Percentiles rank a stretch among this genome's conserved stretches.
Evolutionary conservation across 108 stramenopile species (phyloP).

Genomic region (Cyclotella sp.): DNA sequence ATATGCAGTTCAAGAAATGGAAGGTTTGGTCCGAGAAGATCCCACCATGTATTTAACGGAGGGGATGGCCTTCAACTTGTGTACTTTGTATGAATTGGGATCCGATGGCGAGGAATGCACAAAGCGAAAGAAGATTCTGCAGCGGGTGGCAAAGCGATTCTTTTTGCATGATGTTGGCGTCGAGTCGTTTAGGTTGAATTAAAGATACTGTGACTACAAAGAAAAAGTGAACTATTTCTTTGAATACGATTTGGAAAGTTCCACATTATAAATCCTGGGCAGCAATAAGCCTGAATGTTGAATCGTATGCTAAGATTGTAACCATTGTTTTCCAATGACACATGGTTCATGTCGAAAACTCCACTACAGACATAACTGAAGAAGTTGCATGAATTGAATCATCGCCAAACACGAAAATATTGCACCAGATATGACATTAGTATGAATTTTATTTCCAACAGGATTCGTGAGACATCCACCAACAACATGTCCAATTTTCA

Average conservation of each 20-base stretch:
- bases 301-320: not conserved
- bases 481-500: not conserved
- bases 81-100: conserved; percentile 93
- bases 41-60: conserved; percentile 83
- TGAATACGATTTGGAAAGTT: too few species aligned
- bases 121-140: conserved; percentile 78
- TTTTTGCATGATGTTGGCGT: conserved; percentile 88
- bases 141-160: conserved; percentile 86
- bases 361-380: too few species aligned
- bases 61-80: conserved; percentile 90
- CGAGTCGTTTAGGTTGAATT: conserved; percentile 78
- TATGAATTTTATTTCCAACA: conserved; percentile 1
- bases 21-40: conserved; percentile 80
- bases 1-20: conserved; percentile 69
- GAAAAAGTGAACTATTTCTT: too few species aligned
- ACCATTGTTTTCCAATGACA: not conserved
- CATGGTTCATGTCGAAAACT: too few species aligned
- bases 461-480: not conserved
- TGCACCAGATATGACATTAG: conserved; percentile 6
- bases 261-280: too few species aligned
- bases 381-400: not conserved
- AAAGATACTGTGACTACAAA: not conserved
- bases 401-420: conserved; percentile 8
- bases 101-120: conserved; percentile 74
- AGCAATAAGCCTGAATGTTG: too few species aligned